Evolutionary conservation across 2,329 filamentous ascomycete genomes (phyloP).

Genomic region (Septoria petroselini): DNA sequence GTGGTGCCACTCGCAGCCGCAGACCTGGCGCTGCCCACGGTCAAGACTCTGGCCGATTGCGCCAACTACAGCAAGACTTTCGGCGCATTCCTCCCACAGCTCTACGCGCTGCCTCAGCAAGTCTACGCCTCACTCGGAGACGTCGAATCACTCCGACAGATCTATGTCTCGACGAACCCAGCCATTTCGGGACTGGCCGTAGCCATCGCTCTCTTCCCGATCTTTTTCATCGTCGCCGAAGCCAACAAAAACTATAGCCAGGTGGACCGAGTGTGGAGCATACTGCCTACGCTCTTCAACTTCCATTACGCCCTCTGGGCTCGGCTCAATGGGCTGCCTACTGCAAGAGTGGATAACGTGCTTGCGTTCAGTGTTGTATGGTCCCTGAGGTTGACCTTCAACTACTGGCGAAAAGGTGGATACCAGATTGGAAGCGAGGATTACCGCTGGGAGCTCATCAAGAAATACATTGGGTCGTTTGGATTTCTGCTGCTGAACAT

Average conservation of each 20-base stretch:
- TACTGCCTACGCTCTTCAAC: slow-evolving; percentile 83
- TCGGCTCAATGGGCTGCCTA: slow-evolving; percentile 67
- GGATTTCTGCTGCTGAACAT: slow-evolving; percentile 83
- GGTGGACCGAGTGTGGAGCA: slow-evolving; percentile 87
- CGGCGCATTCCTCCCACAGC: slow-evolving; percentile 70
- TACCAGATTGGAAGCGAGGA: slow-evolving; percentile 88
- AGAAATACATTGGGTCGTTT: slow-evolving; percentile 58
- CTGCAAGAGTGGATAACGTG: slow-evolving; percentile 68
- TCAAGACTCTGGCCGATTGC: slow-evolving; percentile 70
- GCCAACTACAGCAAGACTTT: slow-evolving; percentile 73
- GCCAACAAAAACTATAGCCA: slow-evolving; percentile 95
- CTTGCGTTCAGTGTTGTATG: slow-evolving; percentile 69
- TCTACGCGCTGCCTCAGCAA: slow-evolving; percentile 46
- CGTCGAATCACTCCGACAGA: slow-evolving; percentile 59
- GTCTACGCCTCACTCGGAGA: slow-evolving; percentile 58
- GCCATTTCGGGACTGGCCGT: slow-evolving; percentile 71
- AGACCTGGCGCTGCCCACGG: slow-evolving; percentile 54
- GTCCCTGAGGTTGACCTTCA: slow-evolving; percentile 74
- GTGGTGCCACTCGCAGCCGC: slow-evolving; percentile 8
- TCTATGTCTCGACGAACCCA: slow-evolving; percentile 86
- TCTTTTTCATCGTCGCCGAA: slow-evolving; percentile 76
- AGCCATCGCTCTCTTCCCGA: slow-evolving; percentile 64
- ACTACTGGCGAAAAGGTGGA: slow-evolving; percentile 94
- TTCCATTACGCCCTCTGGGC: slow-evolving; percentile 83
- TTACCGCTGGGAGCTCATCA: slow-evolving; percentile 84